Evolutionary conservation across 768 basidiomycete species (phyloP), one percentile per base, ranked within the genome.

Genomic region (Naganishia kalamii): DNA sequence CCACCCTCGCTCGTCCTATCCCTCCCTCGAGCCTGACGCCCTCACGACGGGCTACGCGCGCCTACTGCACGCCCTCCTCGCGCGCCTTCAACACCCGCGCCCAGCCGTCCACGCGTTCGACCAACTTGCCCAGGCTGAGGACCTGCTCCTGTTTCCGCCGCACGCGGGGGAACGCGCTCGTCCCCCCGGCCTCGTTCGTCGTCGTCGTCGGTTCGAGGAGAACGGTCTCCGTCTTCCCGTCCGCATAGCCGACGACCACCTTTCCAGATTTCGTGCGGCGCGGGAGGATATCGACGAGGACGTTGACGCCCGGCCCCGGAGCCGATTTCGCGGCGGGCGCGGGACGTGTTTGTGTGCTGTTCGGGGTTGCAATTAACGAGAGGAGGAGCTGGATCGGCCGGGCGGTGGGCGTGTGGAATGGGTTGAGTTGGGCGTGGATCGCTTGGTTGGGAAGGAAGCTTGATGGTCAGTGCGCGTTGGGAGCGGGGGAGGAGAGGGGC

Each of bases 361-460:
- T 62, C n/a, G 62, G 62, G 11, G 46, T 64, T 7, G 66, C 48
- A 21, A 68, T 54, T 13, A 68, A 54, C 30, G 41, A 59, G 52
- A 68, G 66, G 37, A 68, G 62, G 13, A 68, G 57, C 32, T 59
- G 60, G n/a, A 63, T 48, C 21, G 66, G 52, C 15, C 66, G 61
- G 13, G 66, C 43, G 19, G 66, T 68, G 17, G 62, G n/a, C 15
- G 66, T 15, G 29, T 68, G 66, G 57, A 68, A 68, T 25, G 66
- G 66, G 60, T 68, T 68, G 23, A 68, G 23, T 15, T 52, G 43
- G 15, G 66, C 66, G 29, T 63, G 51, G 37, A 68, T 60, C 1
- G 66, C 66, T 68, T 27, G 4, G 30, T 21, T 19, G 13, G 43
- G 33, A 33, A 7, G 6, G 37, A 3, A n/a, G n/a, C n/a, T n/a